Conservation (phyloP, 441 rosid genomes). For the Erysimum pusillum region DNA sequence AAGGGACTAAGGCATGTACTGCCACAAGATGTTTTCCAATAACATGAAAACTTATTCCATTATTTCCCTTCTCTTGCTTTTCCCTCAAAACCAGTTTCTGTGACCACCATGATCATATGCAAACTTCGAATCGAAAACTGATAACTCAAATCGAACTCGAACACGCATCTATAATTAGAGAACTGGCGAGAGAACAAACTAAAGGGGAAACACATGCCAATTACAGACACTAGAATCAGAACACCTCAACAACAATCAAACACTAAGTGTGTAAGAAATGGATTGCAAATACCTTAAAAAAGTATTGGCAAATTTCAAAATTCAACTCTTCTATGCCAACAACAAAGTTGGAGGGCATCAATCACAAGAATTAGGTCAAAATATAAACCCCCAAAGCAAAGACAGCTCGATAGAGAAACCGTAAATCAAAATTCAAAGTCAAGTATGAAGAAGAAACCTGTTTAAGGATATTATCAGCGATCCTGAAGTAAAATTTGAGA, state of each 20-base stretch:
- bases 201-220: not conserved
- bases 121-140: not conserved
- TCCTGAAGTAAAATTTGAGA: conserved; percentile 78
- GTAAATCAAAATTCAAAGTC: conserved; percentile 31
- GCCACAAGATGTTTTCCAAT: not conserved
- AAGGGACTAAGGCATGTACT: not conserved
- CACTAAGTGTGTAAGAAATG: not conserved
- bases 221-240: not conserved
- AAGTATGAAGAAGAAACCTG: conserved; percentile 60
- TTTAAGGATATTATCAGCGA: conserved; percentile 89
- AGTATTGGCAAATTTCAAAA: not conserved
- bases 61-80: not conserved
- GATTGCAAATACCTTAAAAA: not conserved
- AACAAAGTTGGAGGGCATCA: not conserved
- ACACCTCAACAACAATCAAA: conserved; percentile 4
- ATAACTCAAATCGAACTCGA: not conserved
- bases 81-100: conserved; percentile 11
- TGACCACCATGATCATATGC: not conserved
- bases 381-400: not conserved
- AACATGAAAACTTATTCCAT: not conserved
- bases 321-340: not conserved
- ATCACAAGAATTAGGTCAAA: not conserved
- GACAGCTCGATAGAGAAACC: not conserved
- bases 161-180: not conserved
- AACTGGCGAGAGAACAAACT: no score